Conservation (phyloP, 306 rosid genomes). For the Cucumis sativus region Cucumber_9930_V3 NC_026659.2:23032001-23032500, state of each 20-base stretch:
- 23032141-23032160: conserved; percentile 72
- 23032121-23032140: conserved; percentile 64
- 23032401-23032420: neutral
- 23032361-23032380: neutral
- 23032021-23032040: conserved; percentile 59
- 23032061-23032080: conserved; percentile 50
- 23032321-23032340: neutral
- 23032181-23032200: conserved; percentile 94
- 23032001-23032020: conserved; percentile 53
- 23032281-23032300: conserved; percentile 23
- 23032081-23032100: conserved; percentile 32
- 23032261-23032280: conserved; percentile 98
- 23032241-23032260: conserved; percentile 77
- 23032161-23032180: conserved; percentile 98
- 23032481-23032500: conserved; percentile 90
- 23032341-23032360: neutral
- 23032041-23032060: conserved; percentile 57
- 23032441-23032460: conserved; percentile 85
- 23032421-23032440: neutral
- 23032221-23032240: conserved; percentile 90
- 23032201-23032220: conserved; percentile 95
- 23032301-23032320: neutral
- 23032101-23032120: conserved; percentile 65
- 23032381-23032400: neutral
- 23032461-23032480: conserved; percentile 88